Evolutionary conservation across 345 rosid genomes (phyloP).

Genomic region (Erodium maritimum): DNA sequence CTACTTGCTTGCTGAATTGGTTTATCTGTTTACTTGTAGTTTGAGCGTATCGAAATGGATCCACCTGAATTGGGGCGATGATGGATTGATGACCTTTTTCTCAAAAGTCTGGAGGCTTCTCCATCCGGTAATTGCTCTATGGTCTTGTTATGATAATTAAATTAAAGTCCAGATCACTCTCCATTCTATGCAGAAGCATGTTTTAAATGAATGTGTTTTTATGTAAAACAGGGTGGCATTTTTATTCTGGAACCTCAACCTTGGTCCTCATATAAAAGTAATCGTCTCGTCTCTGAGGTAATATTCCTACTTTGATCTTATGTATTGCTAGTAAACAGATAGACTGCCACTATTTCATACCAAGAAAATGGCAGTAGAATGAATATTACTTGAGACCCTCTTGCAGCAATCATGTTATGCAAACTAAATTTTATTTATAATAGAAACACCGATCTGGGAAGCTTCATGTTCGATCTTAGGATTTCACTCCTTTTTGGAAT

Average conservation of each 20-base stretch:
- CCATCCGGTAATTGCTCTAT: conserved; percentile 35
- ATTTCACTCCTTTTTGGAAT: not conserved
- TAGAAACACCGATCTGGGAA: not conserved
- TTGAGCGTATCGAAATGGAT: conserved; percentile 96
- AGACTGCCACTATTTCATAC: not conserved
- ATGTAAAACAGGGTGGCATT: conserved; percentile 63
- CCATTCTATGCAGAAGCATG: not conserved
- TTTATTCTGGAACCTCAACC: conserved; percentile 94
- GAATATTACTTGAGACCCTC: too few species aligned
- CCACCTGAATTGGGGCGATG: conserved; percentile 96
- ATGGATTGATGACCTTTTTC: conserved; percentile 67
- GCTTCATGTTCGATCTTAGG: not conserved
- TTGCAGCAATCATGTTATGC: not conserved
- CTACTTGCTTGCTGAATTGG: conserved; percentile 5
- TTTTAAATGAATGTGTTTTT: conserved; percentile 5
- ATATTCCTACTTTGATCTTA: not conserved
- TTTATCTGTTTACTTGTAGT: conserved; percentile 29
- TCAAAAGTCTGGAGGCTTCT: conserved; percentile 74
- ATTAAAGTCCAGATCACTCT: not conserved
- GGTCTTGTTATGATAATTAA: not conserved
- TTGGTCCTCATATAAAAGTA: conserved; percentile 82
- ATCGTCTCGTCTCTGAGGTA: conserved; percentile 75
- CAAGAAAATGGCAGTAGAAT: not conserved
- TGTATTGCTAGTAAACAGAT: not conserved
- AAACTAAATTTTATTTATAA: not conserved